Evolutionary conservation across 2,329 filamentous ascomycete genomes (phyloP).

Genomic region (Botrytis hyacinthi): DNA sequence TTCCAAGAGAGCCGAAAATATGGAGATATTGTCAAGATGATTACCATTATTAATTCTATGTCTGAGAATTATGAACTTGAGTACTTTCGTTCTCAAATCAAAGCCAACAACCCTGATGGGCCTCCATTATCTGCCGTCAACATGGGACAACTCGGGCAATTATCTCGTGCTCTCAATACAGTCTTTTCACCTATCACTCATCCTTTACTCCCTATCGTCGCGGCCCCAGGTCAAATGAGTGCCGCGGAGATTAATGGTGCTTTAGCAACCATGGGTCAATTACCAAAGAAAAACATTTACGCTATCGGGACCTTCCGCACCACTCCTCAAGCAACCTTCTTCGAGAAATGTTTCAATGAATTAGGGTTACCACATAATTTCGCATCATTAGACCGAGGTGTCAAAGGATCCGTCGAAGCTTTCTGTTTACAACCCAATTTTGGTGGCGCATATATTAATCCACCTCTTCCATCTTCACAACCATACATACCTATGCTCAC

Average conservation of each 20-base stretch:
- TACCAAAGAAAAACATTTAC: constrained; percentile 77
- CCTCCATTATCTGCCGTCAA: constrained; percentile 81
- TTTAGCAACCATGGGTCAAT: constrained; percentile 73
- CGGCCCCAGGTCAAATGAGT: constrained; percentile 81
- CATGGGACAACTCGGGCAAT: constrained; percentile 82
- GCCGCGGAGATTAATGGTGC: constrained; percentile 82
- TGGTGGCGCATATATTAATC: constrained; percentile 78
- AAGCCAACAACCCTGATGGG: constrained; percentile 62
- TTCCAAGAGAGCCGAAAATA: constrained; percentile 71
- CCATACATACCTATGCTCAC: constrained; percentile 65
- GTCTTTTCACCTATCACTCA: constrained; percentile 89
- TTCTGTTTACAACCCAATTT: constrained; percentile 73
- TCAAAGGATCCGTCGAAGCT: constrained; percentile 65
- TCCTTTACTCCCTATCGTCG: constrained; percentile 77
- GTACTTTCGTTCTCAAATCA: constrained; percentile 78
- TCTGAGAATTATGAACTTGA: constrained; percentile 90
- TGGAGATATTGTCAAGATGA: constrained; percentile 89
- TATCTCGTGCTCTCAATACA: constrained; percentile 79
- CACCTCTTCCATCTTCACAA: constrained; percentile 59
- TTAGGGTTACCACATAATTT: constrained; percentile 84
- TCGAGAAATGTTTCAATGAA: constrained; percentile 79
- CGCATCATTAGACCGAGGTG: constrained; percentile 68
- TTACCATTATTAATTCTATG: constrained; percentile 74
- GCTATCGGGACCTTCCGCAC: constrained; percentile 70
- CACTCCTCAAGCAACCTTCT: constrained; percentile 77